Percentiles rank a stretch among this genome's conserved stretches.
phyloP scores from a whole-genome alignment of 192 early-diverging fungal genomes.

The Coemansia sp. region DNA sequence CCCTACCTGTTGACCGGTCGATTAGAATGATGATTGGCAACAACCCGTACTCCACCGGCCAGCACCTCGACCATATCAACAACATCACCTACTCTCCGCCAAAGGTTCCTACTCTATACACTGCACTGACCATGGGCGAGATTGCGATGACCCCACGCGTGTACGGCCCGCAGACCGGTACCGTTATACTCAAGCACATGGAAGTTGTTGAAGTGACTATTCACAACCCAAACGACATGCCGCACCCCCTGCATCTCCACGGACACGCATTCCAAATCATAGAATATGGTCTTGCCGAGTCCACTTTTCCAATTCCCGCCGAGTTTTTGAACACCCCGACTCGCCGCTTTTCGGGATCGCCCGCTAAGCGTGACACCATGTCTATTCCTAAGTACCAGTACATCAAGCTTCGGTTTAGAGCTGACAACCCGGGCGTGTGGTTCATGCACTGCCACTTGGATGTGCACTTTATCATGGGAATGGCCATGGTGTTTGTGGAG shows the following conservation, averaged over 20 bases:
- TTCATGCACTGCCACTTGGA: constrained; percentile 75
- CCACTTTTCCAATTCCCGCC: constrained; percentile 41
- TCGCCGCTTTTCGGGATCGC: neutral
- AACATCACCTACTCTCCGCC: constrained; percentile 63
- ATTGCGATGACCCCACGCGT: constrained; percentile 52
- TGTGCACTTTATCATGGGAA: constrained; percentile 61
- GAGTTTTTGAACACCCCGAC: constrained; percentile 13
- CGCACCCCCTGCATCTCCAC: constrained; percentile 79
- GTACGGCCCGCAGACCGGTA: constrained; percentile 63
- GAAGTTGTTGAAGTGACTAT: constrained; percentile 66
- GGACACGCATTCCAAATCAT: constrained; percentile 78
- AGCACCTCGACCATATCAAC: constrained; percentile 75
- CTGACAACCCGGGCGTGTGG: constrained; percentile 84
- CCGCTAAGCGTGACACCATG: constrained; percentile 62
- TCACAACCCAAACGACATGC: constrained; percentile 65
- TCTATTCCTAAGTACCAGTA: constrained; percentile 57
- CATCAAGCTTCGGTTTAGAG: constrained; percentile 64
- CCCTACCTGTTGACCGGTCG: constrained; percentile 49
- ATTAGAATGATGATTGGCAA: constrained; percentile 55
- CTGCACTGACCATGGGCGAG: constrained; percentile 60
- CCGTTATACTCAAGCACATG: constrained; percentile 60
- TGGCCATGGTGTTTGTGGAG: constrained; percentile 68
- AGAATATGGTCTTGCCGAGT: constrained; percentile 54
- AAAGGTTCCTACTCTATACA: constrained; percentile 62
- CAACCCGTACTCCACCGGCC: constrained; percentile 59